Conservation (phyloP, 768 basidiomycete species). For the Boletus rex-veris region DNA sequence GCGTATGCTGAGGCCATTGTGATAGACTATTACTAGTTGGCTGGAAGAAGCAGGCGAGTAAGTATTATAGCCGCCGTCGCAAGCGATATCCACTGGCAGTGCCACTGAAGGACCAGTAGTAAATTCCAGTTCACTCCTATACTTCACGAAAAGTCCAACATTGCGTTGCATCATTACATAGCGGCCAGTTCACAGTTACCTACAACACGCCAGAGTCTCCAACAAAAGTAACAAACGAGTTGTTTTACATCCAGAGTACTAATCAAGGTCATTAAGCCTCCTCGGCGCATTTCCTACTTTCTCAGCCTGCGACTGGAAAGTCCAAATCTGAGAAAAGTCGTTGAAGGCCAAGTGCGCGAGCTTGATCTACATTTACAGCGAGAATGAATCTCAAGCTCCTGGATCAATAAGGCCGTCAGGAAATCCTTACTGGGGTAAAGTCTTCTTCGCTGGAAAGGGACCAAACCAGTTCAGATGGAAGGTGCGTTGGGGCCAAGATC, state of each 20-base stretch:
- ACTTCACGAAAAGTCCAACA: no score
- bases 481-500: background rate
- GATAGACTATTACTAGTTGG: background rate
- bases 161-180: no score
- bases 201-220: no score
- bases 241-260: background rate
- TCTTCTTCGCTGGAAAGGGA: background rate
- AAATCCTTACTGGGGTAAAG: background rate
- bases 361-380: background rate
- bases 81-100: no score
- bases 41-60: background rate
- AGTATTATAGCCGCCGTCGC: no score
- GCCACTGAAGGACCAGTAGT: no score
- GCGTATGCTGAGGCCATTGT: slow-evolving; percentile 19
- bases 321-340: background rate
- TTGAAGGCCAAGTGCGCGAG: background rate
- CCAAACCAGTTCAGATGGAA: background rate
- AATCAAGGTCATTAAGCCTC: background rate
- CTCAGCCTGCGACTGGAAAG: background rate
- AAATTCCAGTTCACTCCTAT: no score
- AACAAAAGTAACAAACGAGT: no score
- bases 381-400: background rate
- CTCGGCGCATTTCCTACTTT: background rate
- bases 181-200: no score
- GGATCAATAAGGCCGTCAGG: background rate